phyloP scores from a whole-genome alignment of 805 yeast genomes.

The Metschnikowia lunata region DNA sequence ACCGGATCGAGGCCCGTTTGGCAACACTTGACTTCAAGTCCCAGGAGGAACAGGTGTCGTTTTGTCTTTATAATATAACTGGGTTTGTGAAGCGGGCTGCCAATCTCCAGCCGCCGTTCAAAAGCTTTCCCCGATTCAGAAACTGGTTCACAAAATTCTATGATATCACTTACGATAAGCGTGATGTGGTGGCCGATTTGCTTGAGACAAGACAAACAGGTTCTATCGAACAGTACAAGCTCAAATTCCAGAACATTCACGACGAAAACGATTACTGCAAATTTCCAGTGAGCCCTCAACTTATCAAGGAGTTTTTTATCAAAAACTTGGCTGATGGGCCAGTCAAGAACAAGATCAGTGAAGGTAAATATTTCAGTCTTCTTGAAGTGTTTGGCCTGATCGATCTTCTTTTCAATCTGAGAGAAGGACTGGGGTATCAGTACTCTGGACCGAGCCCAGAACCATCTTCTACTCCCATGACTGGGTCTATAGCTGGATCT shows the following conservation, averaged over 20 bases:
- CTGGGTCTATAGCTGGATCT: no score
- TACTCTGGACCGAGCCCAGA: no score
- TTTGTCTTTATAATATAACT: conserved; percentile 5
- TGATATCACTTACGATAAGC: conserved; percentile 3
- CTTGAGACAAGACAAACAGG: conserved; percentile 2
- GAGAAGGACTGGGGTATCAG: no score
- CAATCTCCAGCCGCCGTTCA: conserved; percentile 7
- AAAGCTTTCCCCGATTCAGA: conserved; percentile 6
- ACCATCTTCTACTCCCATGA: no score
- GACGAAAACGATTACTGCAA: conserved; percentile 8
- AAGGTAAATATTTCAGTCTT: conserved; percentile 5
- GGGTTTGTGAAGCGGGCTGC: conserved; percentile 4
- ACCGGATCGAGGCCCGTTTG: conserved; percentile 1
- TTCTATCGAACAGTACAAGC: conserved; percentile 3
- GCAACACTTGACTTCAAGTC: conserved; percentile 1
- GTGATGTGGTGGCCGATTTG: conserved; percentile 5
- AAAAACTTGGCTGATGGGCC: conserved; percentile 4
- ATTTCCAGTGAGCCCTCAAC: conserved; percentile 7
- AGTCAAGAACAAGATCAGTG: background rate
- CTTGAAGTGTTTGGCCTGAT: background rate
- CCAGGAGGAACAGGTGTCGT: conserved; percentile 6
- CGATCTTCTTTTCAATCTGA: no score
- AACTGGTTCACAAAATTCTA: conserved; percentile 4
- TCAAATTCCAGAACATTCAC: conserved; percentile 3
- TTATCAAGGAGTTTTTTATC: conserved; percentile 8